Percentiles rank a stretch among this genome's conserved stretches.
Conservation (phyloP, 768 basidiomycete genomes). For the Brasilioporus rufonigricans region DNA sequence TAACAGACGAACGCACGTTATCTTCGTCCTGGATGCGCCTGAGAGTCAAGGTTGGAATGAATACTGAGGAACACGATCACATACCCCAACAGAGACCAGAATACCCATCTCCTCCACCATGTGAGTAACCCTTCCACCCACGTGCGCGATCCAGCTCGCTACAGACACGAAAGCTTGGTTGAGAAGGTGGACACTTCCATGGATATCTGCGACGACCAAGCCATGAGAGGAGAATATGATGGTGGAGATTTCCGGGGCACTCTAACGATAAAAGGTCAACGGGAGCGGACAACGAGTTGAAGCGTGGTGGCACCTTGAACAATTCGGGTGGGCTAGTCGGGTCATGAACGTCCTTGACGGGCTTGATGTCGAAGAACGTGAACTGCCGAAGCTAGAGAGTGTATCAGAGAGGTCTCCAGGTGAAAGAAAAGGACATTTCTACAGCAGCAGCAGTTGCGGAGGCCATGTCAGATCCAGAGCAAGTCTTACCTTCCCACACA, state of each 20-base stretch:
- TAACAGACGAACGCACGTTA: conserved; percentile 56
- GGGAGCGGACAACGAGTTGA: not conserved
- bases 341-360: conserved; percentile 79
- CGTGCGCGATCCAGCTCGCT: conserved; percentile 78
- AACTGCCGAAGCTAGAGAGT: conserved; percentile 77
- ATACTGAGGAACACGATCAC: conserved; percentile 27
- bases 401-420: conserved; percentile 7
- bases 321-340: conserved; percentile 71
- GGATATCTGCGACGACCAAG: conserved; percentile 78
- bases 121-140: conserved; percentile 78
- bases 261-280: conserved; percentile 33
- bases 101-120: conserved; percentile 80
- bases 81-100: conserved; percentile 85
- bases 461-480: conserved; percentile 14
- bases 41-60: conserved; percentile 12
- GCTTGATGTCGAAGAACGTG: conserved; percentile 79
- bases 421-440: not conserved
- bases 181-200: conserved; percentile 78
- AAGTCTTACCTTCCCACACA: too few relatives aligned
- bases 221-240: conserved; percentile 62
- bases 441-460: conserved; percentile 20
- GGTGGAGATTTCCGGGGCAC: conserved; percentile 71
- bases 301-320: conserved; percentile 54
- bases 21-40: conserved; percentile 65
- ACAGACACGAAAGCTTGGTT: conserved; percentile 69